Evolutionary conservation across 2,329 filamentous ascomycete genomes (phyloP), one percentile per base, ranked within the genome.

Genomic region (Colletotrichum chlorophyti): DNA sequence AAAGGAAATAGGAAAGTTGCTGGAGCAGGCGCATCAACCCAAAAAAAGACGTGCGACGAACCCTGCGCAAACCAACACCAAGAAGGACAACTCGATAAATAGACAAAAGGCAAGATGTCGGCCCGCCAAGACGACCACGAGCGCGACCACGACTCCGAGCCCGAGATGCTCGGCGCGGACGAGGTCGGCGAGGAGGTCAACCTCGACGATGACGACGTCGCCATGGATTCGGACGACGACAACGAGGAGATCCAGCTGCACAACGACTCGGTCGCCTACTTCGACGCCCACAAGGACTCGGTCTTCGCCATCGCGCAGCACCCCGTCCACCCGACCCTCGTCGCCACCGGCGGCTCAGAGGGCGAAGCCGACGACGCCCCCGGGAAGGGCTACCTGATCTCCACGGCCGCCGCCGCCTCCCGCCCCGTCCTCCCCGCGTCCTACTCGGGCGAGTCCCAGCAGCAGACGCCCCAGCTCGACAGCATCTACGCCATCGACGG

Each of bases 251-350:
- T 97, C 37, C 77, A 85, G 37, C 82, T 98, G 6, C 86, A 95
- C 63, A 99, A 98, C 80, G 94, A 99, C 81, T 96, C 92, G 64
- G 82, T 89, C 65, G 94, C 92, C 60, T 94, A 96, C 79, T 97
- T 98, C 70, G 95, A 98, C 79, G 75, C 78, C 31, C 92, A 97
- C 79, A 90, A 87, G 66, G 93, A 97, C 82, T 93, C 90, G 60
- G 90, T 99, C 69, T 99, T 97, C 79, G 87, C 91, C 75, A 95
- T 99, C 72, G 92, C 94, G 15, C 92, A 97, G 72, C 95, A 99
- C 72, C 95, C 95, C 4, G 79, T 87, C 6, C 83, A 90, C 69
- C 86, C 89, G 6, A 82, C 87, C 17, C 87, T 98, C 60, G 81
- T 98, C 60, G 90, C 93, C 4, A 97, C 95, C 0, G 95, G 95